Base-by-base conservation (phyloP, 352 stramenopile genomes). In the Halophytophthora batemanensis region DNA sequence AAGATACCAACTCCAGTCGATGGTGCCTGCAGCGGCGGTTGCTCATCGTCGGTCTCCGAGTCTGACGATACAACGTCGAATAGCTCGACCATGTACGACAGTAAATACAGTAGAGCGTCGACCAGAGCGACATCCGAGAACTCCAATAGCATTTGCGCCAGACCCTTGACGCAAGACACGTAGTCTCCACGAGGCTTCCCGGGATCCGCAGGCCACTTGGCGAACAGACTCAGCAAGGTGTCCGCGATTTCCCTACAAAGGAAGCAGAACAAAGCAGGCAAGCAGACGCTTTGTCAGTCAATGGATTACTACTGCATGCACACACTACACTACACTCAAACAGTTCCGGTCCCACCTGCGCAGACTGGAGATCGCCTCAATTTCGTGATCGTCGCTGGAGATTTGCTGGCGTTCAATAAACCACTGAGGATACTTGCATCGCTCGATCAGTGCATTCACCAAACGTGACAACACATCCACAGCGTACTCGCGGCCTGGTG, bases 61-160 rank as follows among this genome's bases (percentile, higher is more conserved):
- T 81, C 80, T 1, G 82, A 85, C n/a, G 77, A 88, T 53, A 88
- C 71, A 46, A 82, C 78, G 58, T 94, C 84, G 45, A 92, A 90
- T 19, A 94, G 57, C 54, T 94, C 84, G 41, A 92, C 74, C 55
- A 79, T 78, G 44, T 77, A 82, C 29, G 86, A 79, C 8, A 94
- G 61, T 37, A 94, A 64, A 48, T 76, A 91, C 14, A 92, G 54
- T 10, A 90, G 67, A 10, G 81, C 79, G 44, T 90, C 80, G 25
- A 88, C 57, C 25, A 75, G 55, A 5, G 68, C 79, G n/a, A 90
- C 25, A 37, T 92, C 71, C 3, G 61, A 67, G 15, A 70, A 66
- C 21, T 70, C 58, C 6, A 52, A 58, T 31, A 92, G 29, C 37
- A 94, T 61, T 33, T 77, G 65, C 6, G 67, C 53, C 50, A 90